Evolutionary conservation across 1,284 basidiomycete species (phyloP).

Genomic region (Pisolithus thermaeus): DNA sequence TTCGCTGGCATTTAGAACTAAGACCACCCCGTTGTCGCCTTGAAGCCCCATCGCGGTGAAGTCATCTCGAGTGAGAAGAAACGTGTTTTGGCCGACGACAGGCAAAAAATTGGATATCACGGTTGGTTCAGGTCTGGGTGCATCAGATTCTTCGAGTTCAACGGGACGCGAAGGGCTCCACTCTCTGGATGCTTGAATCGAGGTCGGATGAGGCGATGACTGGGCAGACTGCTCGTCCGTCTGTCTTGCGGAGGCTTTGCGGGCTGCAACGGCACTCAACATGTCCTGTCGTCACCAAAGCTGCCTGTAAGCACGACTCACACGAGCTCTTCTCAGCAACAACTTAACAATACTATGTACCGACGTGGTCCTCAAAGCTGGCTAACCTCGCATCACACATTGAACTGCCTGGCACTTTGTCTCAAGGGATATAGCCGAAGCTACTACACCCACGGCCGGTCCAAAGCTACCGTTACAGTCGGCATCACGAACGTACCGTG

Average conservation of each 20-base stretch:
- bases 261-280: neutral
- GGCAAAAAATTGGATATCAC: conserved; percentile 43
- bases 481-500: no score
- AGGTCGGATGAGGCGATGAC: neutral
- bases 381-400: no score
- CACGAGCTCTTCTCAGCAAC: no score
- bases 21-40: conserved; percentile 24
- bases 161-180: conserved; percentile 1
- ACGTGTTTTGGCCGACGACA: conserved; percentile 38
- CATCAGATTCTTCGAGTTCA: conserved; percentile 5
- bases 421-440: no score
- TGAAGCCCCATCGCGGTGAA: conserved; percentile 12
- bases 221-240: neutral
- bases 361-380: no score
- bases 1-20: conserved; percentile 41
- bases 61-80: conserved; percentile 38
- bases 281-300: neutral
- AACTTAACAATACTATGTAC: no score
- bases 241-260: neutral
- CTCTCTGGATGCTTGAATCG: neutral
- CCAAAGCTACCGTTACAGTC: no score
- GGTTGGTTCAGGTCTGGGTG: conserved; percentile 9
- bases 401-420: no score
- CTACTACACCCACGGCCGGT: no score
- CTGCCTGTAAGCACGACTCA: no score